These are phyloP conservation scores for Syncephalastrum contaminatum DNA, from an alignment of 371 early-diverging fungal genomes.

Conservation along the genomic window DNA sequence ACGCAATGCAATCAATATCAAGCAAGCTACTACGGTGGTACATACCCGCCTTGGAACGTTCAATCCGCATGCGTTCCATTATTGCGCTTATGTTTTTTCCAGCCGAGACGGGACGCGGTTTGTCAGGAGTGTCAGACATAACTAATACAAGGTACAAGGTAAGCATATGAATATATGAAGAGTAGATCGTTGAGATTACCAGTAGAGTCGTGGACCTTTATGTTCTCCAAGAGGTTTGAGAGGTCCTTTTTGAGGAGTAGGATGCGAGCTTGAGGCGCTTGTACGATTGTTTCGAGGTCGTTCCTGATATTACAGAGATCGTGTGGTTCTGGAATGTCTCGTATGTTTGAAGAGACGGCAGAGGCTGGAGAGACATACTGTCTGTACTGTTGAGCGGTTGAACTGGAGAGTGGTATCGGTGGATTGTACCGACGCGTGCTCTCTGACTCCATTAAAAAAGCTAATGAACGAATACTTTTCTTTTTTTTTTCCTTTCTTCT, in stretches of 20 bases:
- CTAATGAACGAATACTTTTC: too few species aligned
- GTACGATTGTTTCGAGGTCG: conserved; percentile 30
- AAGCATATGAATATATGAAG: too few species aligned
- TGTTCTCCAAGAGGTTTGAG: conserved; percentile 14
- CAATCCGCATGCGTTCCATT: conserved; percentile 13
- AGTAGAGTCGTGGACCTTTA: conserved; percentile 7
- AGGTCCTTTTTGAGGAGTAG: conserved; percentile 24
- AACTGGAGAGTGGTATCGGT: conserved; percentile 11
- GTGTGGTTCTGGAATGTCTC: conserved; percentile 29
- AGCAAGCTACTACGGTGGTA: neutral
- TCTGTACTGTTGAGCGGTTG: conserved; percentile 13
- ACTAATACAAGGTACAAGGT: too few species aligned
- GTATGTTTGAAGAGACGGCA: conserved; percentile 10
- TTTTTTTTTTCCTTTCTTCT: too few species aligned
- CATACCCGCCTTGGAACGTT: too few species aligned
- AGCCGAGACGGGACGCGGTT: conserved; percentile 10
- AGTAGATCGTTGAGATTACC: too few species aligned
- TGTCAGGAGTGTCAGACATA: neutral
- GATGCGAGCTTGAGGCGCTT: conserved; percentile 21
- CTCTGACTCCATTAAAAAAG: conserved; percentile 17
- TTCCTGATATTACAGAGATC: conserved; percentile 32
- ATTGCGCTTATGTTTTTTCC: conserved; percentile 14
- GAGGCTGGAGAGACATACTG: conserved; percentile 7
- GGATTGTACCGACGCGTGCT: conserved; percentile 25
- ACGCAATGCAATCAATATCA: neutral